Evolutionary conservation across 2,329 filamentous ascomycete species (phyloP), one percentile per base, ranked within the genome.

Genomic region (Calonectria henricotiae): DNA sequence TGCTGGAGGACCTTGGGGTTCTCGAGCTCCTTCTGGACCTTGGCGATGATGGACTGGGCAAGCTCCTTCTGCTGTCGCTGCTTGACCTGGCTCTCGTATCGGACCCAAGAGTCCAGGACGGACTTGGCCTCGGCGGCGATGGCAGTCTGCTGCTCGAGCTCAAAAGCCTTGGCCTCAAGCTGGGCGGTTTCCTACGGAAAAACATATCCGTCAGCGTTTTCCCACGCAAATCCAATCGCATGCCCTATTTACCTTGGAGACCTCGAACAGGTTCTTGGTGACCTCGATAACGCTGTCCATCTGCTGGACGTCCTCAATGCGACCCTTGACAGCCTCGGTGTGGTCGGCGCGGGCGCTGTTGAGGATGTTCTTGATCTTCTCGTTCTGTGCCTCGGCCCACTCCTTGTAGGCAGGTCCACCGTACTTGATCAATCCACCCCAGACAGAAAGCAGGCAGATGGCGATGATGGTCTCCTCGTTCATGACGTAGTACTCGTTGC

Each of bases 401-500:
- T 96, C 91, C 83, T 88, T 91, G 90, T 98, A 98, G 84, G 92
- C 88, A 71, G 96, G 96, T 67, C 96, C 96, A 81, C 94, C 95
- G 84, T 94, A 98, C 86, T 97, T 96, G 87, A 94, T 96, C 80
- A 98, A 89, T 73, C 92, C 94, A 81, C 89, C 92, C 93, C 97
- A 99, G 82, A 98, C 94, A 83, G 93, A 94, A 82, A 98, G 88
- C 80, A 99, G 89, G 85, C 93, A 96, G 87, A 99, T 90, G 77
- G 94, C 94, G 82, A 97, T 94, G 82, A 99, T 93, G 74, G 95
- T 93, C 89, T 99, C 96, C 90, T 99, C 96, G 88, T 99, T 99
- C 86, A 99, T 90, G 83, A 99, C 95, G 87, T 98, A 98, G 89
- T 98, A 95, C 91, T 99, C 96, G 88, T 97, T 99, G 92, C 94